Conservation (phyloP, 805 yeast species). For the Dipodascus geniculatus region DNA sequence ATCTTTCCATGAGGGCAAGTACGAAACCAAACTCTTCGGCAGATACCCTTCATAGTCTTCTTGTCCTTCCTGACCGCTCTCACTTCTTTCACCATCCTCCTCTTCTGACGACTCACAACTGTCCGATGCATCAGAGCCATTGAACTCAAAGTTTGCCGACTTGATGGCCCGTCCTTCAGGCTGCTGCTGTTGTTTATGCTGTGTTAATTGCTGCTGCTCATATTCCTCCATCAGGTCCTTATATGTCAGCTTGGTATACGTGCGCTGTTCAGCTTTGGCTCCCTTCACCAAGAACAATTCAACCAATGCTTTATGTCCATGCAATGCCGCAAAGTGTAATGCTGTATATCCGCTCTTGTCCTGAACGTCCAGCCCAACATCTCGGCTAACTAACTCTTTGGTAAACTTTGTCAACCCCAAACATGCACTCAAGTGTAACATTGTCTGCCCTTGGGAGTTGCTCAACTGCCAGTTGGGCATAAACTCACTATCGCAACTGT, state of each 20-base stretch:
- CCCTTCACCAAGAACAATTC: slow-evolving; percentile 50
- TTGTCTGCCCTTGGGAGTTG: slow-evolving; percentile 73
- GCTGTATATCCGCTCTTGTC: slow-evolving; percentile 83
- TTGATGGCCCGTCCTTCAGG: neutral
- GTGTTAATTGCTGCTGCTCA: too few relatives aligned
- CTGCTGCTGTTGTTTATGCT: too few relatives aligned
- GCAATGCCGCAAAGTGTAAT: slow-evolving; percentile 70
- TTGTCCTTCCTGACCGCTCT: neutral
- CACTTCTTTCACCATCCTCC: neutral
- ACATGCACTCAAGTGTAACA: slow-evolving; percentile 75
- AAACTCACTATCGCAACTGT: slow-evolving; percentile 33
- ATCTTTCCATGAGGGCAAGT: neutral
- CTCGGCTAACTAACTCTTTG: slow-evolving; percentile 48
- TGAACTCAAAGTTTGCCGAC: neutral
- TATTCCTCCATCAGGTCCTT: neutral
- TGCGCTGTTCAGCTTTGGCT: slow-evolving; percentile 43
- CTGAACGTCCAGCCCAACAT: slow-evolving; percentile 45
- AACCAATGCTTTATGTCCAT: slow-evolving; percentile 60
- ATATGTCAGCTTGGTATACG: slow-evolving; percentile 4
- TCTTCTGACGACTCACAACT: neutral
- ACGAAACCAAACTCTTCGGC: neutral
- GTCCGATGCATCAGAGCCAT: neutral
- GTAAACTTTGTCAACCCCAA: slow-evolving; percentile 58
- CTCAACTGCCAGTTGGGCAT: slow-evolving; percentile 70
- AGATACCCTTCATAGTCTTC: neutral